Evolutionary conservation across 2,329 filamentous ascomycete genomes (phyloP).

Genomic region (Grosmannia huntii): DNA sequence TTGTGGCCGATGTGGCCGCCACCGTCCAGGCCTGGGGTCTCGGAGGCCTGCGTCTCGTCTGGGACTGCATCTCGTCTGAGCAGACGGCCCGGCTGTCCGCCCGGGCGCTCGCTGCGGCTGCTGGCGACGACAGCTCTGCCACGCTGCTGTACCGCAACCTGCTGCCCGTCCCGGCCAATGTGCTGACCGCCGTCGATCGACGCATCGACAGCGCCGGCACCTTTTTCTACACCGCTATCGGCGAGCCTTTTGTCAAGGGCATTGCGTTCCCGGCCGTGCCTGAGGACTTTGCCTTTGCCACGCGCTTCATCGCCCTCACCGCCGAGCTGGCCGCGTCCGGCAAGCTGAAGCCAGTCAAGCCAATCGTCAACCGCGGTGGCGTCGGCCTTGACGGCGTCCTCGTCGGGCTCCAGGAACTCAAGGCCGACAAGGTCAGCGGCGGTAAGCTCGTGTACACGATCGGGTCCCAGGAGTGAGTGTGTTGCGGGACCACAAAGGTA

Average conservation of each 20-base stretch:
- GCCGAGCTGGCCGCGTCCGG: conserved; percentile 19
- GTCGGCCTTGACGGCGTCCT: conserved; percentile 19
- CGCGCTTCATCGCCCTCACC: conserved; percentile 21
- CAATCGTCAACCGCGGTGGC: conserved; percentile 16
- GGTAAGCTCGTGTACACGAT: conserved; percentile 25
- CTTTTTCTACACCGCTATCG: conserved; percentile 21
- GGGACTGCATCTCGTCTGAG: conserved; percentile 22
- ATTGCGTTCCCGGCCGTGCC: conserved; percentile 6
- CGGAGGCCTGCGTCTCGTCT: conserved; percentile 17
- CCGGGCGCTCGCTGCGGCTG: conserved; percentile 5
- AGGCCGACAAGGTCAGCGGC: conserved; percentile 21
- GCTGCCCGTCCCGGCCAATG: conserved; percentile 1
- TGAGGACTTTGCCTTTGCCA: conserved; percentile 20
- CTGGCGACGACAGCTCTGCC: neutral
- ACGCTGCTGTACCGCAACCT: conserved; percentile 9
- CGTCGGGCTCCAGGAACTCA: conserved; percentile 19
- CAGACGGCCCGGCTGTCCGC: conserved; percentile 20
- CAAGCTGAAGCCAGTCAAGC: conserved; percentile 20
- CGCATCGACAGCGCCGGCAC: conserved; percentile 15
- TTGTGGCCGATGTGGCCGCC: conserved; percentile 10
- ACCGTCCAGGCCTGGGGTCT: conserved; percentile 15
- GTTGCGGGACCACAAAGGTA: neutral
- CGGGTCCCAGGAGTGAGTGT: neutral
- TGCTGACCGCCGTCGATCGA: conserved; percentile 27
- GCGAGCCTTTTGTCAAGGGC: conserved; percentile 17